Percentiles rank a stretch among this genome's conserved stretches.
phyloP scores from a whole-genome alignment of 192 early-diverging fungal genomes.

The Coemansia sp. region DNA sequence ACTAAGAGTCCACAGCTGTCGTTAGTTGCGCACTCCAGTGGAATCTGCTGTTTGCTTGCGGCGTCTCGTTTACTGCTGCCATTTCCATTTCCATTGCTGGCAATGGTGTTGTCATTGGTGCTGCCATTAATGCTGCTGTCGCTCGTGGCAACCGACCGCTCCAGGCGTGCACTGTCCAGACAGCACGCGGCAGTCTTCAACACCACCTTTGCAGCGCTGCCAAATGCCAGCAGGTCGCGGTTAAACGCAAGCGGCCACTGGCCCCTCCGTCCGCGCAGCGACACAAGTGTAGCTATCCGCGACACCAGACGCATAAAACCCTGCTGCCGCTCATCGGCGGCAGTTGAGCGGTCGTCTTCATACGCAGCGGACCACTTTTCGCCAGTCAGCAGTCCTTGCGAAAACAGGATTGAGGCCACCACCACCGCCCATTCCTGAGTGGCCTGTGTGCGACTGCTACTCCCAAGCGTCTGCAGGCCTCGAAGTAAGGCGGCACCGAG shows the following conservation, averaged over 20 bases:
- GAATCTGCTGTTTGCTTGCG: conserved; percentile 16
- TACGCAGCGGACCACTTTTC: conserved; percentile 47
- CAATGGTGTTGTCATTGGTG: neutral
- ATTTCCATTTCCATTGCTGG: neutral
- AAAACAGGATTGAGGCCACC: conserved; percentile 32
- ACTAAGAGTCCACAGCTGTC: conserved; percentile 32
- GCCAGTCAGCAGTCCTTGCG: conserved; percentile 42
- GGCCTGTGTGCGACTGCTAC: neutral
- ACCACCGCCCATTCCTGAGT: conserved; percentile 32
- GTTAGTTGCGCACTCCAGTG: conserved; percentile 34
- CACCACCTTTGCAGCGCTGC: conserved; percentile 64
- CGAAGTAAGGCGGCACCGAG: conserved; percentile 23
- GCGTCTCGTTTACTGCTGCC: conserved; percentile 1
- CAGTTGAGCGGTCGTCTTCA: conserved; percentile 27
- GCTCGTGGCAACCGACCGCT: neutral
- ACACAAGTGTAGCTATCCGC: conserved; percentile 47
- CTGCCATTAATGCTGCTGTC: neutral
- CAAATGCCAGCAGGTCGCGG: conserved; percentile 73
- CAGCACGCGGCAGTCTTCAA: conserved; percentile 22
- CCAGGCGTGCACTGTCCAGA: conserved; percentile 29
- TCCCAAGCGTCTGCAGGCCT: conserved; percentile 31
- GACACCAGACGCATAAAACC: conserved; percentile 21
- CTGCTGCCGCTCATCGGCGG: conserved; percentile 22
- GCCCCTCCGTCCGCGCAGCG: conserved; percentile 21
- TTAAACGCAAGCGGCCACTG: conserved; percentile 59